Conservation (phyloP, 2,329 filamentous ascomycete species). For the Sporothrix brunneoviolacea region DNA sequence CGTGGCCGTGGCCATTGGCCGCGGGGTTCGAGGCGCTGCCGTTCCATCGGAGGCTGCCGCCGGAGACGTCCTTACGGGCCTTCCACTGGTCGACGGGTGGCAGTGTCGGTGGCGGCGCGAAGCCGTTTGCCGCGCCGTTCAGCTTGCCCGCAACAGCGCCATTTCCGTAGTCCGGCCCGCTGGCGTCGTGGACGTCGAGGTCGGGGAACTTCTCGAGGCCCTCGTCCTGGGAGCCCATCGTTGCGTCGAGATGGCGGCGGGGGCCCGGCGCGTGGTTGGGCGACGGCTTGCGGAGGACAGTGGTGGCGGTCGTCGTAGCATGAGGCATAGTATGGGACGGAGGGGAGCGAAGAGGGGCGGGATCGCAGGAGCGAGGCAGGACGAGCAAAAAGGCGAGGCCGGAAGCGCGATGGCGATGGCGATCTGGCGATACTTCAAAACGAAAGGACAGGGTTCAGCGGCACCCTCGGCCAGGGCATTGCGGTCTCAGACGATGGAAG, state of each 20-base stretch:
- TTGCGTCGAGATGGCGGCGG: neutral
- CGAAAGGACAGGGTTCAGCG: constrained; percentile 11
- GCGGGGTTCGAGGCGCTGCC: constrained; percentile 15
- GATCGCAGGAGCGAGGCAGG: too few species aligned
- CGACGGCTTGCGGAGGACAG: constrained; percentile 7
- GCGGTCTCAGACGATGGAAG: neutral
- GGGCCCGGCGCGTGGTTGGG: constrained; percentile 1
- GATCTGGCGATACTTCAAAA: constrained; percentile 6
- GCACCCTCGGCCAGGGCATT: constrained; percentile 12
- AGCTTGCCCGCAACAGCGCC: constrained; percentile 20
- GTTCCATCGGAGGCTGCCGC: constrained; percentile 26
- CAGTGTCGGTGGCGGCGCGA: constrained; percentile 10
- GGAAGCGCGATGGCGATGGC: neutral
- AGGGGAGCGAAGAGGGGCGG: neutral
- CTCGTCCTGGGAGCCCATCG: constrained; percentile 17
- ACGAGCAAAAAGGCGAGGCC: neutral
- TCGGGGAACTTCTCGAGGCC: constrained; percentile 54
- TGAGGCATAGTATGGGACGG: constrained; percentile 15
- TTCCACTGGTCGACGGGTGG: constrained; percentile 47
- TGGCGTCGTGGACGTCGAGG: constrained; percentile 32
- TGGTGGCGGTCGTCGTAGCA: constrained; percentile 10
- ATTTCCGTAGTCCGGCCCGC: constrained; percentile 17
- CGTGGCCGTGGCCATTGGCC: constrained; percentile 18
- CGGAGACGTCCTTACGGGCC: constrained; percentile 45
- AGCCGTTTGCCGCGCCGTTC: constrained; percentile 25